phyloP scores from a whole-genome alignment of 345 rosid genomes.

The Excoecaria agallocha region DNA sequence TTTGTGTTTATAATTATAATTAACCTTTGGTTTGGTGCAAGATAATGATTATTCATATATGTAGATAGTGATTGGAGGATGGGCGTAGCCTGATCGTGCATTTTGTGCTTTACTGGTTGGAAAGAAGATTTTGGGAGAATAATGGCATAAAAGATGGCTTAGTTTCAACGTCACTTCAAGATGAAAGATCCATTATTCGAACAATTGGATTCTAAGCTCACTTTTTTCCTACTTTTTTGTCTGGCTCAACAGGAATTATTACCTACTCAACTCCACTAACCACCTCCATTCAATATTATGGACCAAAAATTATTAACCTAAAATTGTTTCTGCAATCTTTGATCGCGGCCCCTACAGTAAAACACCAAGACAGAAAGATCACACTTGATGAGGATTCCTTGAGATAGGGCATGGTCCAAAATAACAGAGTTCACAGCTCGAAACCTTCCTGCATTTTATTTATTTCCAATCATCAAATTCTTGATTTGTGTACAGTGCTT shows the following conservation, averaged over 20 bases:
- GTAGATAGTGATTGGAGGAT: not conserved
- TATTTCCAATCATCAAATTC: not conserved
- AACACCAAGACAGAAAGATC: no score
- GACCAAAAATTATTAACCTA: no score
- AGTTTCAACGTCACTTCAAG: conserved; percentile 33
- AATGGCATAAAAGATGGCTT: conserved; percentile 22
- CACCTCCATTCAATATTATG: not conserved
- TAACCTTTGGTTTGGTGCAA: not conserved
- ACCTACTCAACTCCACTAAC: conserved; percentile 2
- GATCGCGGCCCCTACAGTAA: not conserved
- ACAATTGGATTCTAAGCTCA: not conserved
- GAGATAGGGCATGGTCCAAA: no score
- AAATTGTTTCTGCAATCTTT: no score
- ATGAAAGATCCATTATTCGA: conserved; percentile 10
- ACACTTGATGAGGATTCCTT: no score
- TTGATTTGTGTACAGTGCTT: not conserved
- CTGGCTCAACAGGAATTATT: conserved; percentile 14
- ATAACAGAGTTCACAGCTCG: not conserved
- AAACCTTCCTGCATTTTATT: no score
- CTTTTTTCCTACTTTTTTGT: not conserved
- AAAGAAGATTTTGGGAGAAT: conserved; percentile 3
- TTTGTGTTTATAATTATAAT: not conserved
- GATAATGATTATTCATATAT: not conserved
- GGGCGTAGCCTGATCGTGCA: not conserved
- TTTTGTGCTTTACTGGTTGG: not conserved